Conservation (phyloP, 306 rosid species). For the Carpinus fangiana region DNA sequence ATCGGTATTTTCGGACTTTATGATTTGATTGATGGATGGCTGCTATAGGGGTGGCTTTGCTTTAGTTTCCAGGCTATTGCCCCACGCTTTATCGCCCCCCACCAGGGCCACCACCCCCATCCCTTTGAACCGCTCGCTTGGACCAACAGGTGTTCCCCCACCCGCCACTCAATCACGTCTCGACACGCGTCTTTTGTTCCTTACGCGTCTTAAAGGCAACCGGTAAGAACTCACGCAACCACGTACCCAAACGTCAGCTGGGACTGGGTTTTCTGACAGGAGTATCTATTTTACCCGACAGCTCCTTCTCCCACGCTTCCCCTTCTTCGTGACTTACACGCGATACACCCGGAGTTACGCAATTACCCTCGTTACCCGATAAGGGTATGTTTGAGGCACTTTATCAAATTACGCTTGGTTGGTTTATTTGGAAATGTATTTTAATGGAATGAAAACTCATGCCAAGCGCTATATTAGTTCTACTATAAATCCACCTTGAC, state of each 20-base stretch:
- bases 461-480: not conserved
- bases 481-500: not conserved
- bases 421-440: not conserved
- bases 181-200: conserved; percentile 11
- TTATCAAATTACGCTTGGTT: too few relatives aligned
- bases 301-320: not conserved
- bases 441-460: not conserved
- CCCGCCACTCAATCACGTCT: not conserved
- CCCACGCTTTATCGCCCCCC: not conserved
- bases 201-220: conserved; percentile 14
- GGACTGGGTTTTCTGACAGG: conserved; percentile 8
- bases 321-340: not conserved
- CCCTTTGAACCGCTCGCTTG: conserved; percentile 34
- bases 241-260: not conserved
- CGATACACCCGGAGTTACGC: not conserved
- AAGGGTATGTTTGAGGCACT: too few relatives aligned
- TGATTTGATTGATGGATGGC: not conserved
- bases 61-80: not conserved
- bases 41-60: conserved; percentile 3
- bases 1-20: not conserved
- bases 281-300: conserved; percentile 22
- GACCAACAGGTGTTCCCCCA: not conserved
- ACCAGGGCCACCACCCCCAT: too few relatives aligned
- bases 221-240: conserved; percentile 18
- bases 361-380: not conserved